Evolutionary conservation across 1,284 basidiomycete species (phyloP).

Genomic region (Polyporus tsugae): DNA sequence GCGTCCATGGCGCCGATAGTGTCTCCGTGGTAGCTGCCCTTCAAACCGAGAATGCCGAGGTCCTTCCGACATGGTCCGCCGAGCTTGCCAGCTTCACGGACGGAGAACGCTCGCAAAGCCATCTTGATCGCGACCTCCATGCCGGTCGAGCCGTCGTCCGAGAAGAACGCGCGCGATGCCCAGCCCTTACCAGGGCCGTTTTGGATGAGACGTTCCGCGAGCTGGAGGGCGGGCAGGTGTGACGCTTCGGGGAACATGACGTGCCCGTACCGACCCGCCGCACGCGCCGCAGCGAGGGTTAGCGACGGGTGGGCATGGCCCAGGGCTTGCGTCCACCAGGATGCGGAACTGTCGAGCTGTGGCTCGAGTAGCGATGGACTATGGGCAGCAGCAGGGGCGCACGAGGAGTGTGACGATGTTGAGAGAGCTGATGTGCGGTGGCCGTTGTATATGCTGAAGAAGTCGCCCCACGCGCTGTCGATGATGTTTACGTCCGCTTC

Average conservation of each 20-base stretch:
- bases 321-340: slow-evolving; percentile 98
- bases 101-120: slow-evolving; percentile 83
- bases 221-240: slow-evolving; percentile 84
- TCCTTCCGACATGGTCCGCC: slow-evolving; percentile 54
- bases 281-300: slow-evolving; percentile 87
- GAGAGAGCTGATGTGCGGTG: slow-evolving; percentile 23
- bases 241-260: slow-evolving; percentile 94
- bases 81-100: slow-evolving; percentile 51
- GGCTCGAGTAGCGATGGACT: slow-evolving; percentile 63
- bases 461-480: slow-evolving; percentile 91
- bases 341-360: slow-evolving; percentile 91
- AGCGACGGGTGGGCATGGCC: slow-evolving; percentile 86
- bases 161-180: slow-evolving; percentile 93
- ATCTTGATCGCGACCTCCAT: slow-evolving; percentile 98
- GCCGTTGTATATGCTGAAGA: slow-evolving; percentile 76
- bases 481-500: slow-evolving; percentile 87
- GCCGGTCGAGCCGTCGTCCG: slow-evolving; percentile 94
- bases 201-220: slow-evolving; percentile 77
- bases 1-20: slow-evolving; percentile 99
- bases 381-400: neutral
- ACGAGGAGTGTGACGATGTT: slow-evolving; percentile 27
- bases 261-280: slow-evolving; percentile 95
- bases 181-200: slow-evolving; percentile 85
- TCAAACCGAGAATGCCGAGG: slow-evolving; percentile 87
- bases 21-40: slow-evolving; percentile 97